Evolutionary conservation across 1,284 basidiomycete species (phyloP), one percentile per base, ranked within the genome.

Genomic region (Ceratobasidium sp.): DNA sequence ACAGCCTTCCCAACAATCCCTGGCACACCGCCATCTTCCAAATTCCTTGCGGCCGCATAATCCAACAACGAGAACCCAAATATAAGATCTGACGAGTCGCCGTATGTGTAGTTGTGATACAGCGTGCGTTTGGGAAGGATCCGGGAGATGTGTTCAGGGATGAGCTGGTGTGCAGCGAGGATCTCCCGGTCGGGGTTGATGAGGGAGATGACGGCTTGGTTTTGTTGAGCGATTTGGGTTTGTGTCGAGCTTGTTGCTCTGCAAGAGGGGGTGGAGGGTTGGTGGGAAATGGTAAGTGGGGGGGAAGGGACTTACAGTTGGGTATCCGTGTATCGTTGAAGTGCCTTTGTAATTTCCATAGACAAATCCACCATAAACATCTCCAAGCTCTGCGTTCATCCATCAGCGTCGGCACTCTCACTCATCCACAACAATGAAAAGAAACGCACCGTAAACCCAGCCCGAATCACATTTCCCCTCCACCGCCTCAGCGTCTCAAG

Each of bases 51-150:
- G 38, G 92, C 95, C 13, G 96, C 94, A 80, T 99, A 98, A 80
- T 98, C 96, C 66, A 91, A 90, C 69, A 99, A 83, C 75, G 89
- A 91, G 75, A 98, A 91, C 28, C 97, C 97, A 80, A 98, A 98
- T 58, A 98, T 92, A 43, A 99, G 84, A 79, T 94, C 92, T 66
- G 87, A 87, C 78, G 95, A 98, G 79, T 91, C 90, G 26, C 97
- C 98, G 49, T 98, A 92, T 77, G 87, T 86, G 73, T 89, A 92
- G 80, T 95, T 92, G 77, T 92, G 87, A 80, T 95, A 94, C 77
- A 89, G 82, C 30, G 88, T 85, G 26, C 87, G 88, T 72, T 88
- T 87, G 11, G 91, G 92, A 64, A 87, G 88, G 16, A 88, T 84
- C 23, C 69, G 85, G 2, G 87, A 84, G 50, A 93, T 80, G 35